phyloP scores from a whole-genome alignment of 2,329 filamentous ascomycete genomes.

The Triangularia setosa region DNA sequence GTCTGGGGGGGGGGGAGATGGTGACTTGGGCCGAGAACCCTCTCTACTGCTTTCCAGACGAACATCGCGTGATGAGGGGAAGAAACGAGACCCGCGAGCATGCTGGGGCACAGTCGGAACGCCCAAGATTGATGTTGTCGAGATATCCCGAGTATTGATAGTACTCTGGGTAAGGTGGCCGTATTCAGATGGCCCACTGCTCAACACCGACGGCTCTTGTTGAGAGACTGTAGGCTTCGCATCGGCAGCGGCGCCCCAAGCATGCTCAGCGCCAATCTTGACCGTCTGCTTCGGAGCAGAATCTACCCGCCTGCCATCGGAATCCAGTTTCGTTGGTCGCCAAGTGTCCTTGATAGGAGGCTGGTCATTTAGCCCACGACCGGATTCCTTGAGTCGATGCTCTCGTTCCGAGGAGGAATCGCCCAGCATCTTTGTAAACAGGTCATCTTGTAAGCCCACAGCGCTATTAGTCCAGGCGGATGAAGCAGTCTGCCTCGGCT shows the following conservation, averaged over 20 bases:
- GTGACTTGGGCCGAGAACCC: constrained; percentile 45
- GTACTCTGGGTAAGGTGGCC: constrained; percentile 16
- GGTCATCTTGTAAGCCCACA: constrained; percentile 40
- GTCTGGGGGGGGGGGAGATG: constrained; percentile 69
- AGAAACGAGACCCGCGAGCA: constrained; percentile 56
- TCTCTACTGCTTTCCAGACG: constrained; percentile 30
- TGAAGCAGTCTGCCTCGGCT: constrained; percentile 15
- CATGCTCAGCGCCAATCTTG: constrained; percentile 28
- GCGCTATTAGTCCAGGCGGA: constrained; percentile 23
- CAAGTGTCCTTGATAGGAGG: constrained; percentile 52
- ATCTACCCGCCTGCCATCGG: constrained; percentile 34
- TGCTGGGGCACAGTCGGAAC: constrained; percentile 36
- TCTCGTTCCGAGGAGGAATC: constrained; percentile 41
- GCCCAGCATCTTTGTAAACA: constrained; percentile 37
- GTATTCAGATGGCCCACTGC: constrained; percentile 14
- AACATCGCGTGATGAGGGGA: constrained; percentile 51
- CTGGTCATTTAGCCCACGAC: constrained; percentile 43
- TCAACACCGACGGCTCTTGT: constrained; percentile 8
- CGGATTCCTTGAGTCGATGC: constrained; percentile 42
- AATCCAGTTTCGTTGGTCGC: constrained; percentile 41
- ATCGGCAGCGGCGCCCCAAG: constrained; percentile 20
- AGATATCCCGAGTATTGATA: constrained; percentile 10
- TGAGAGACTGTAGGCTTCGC: constrained; percentile 16
- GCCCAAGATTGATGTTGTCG: constrained; percentile 20
- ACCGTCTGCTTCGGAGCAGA: constrained; percentile 28